Base-by-base conservation (phyloP, 768 basidiomycete genomes). In the Boletellus emodensis region DNA sequence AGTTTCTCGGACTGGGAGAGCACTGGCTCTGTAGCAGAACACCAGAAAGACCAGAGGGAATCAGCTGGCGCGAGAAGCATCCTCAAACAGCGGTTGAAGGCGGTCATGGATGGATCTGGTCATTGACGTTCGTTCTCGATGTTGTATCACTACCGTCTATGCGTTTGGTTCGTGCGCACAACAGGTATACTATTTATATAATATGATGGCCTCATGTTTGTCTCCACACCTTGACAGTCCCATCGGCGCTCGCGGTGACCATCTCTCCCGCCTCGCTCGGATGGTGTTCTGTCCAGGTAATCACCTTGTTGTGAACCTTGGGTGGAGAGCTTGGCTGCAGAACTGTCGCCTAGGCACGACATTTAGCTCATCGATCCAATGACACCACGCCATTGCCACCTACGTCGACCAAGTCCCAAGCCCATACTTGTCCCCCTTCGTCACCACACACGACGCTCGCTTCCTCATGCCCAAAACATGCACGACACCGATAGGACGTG, bases 281-380 rank as follows among this genome's bases (percentile, higher is more conserved):
- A 69, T 94, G 90, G 58, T 92, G 83, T 70, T 94, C 92, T 2
- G 90, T 84, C 91, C 94, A 96, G 11, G 90, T 90, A 44, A 96
- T 84, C 26, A 89, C 78, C 65, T 89, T 92, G 36, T 84, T 74
- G 63, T 97, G 95, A 1, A 80, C 82, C 61, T 84, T 82, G 24
- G 82, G 84, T 9, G 90, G 90, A 37, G 87, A 87, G 52, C 82
- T 83, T 24, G 85, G 85, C 48, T 79, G 75, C 14, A 92, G 59
- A 14, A 83, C 71, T 49, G 81, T 83, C 9, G 82, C 90, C 94
- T 94, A 56, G 4, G 17, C 15, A 17, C 15, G n/a, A 24, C 6
- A 24, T 64, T 30, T 14, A 62, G 48, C 20, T 3, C 37, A 11
- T 11, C 7, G 34, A 36, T 41, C 17, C 22, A 17, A 35, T 13